A percentile compares a stretch with the other conserved stretches of the same genome.
Evolutionary conservation across 164 flowering plant genomes (phyloP).

Genomic region (Euptelea pleiosperma): DNA sequence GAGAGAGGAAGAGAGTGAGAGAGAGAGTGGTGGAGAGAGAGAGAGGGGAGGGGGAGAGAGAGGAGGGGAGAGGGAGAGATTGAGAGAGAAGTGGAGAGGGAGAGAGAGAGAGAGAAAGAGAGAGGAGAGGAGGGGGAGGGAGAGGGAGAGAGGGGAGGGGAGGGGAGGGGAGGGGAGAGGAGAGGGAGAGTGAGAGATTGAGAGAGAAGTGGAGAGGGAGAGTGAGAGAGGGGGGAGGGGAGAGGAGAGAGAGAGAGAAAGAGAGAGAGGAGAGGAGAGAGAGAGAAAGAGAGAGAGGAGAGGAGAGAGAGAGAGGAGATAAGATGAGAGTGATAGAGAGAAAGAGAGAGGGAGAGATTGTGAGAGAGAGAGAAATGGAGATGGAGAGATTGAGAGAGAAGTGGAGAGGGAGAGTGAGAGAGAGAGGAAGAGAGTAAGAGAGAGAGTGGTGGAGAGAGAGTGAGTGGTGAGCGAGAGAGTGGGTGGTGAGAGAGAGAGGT

Average conservation of each 20-base stretch:
- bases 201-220: not conserved
- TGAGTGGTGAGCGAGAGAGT: no score
- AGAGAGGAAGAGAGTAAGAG: no score
- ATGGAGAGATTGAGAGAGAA: no score
- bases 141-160: not conserved
- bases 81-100: no score
- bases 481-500: no score
- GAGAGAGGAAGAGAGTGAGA: no score
- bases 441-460: no score
- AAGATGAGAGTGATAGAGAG: not conserved
- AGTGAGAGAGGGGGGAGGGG: not conserved
- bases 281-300: not conserved
- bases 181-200: not conserved
- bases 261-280: not conserved
- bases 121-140: not conserved
- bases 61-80: no score
- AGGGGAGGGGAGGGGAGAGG: not conserved
- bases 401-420: no score
- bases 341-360: no score
- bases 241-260: not conserved
- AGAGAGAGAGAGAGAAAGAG: no score
- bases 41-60: not conserved
- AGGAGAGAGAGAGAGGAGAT: not conserved
- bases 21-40: not conserved
- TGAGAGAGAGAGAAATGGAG: no score